Evolutionary conservation across 2,329 filamentous ascomycete species (phyloP), one percentile per base, ranked within the genome.

Genomic region (Clonostachys chloroleuca): DNA sequence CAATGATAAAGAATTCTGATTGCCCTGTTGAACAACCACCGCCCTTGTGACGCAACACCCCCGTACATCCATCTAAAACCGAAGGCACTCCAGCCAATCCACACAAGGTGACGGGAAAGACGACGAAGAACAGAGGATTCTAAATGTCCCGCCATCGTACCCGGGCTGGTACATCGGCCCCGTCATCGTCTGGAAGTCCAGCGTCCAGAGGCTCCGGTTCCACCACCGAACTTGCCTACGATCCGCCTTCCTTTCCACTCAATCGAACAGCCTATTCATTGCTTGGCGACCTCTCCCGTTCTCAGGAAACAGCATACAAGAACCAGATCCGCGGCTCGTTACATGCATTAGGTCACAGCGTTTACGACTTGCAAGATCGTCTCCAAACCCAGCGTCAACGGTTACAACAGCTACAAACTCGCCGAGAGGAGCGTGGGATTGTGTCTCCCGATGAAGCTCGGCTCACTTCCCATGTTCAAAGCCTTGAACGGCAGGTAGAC

Each of bases 311-410:
- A 16, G 61, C 63, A 12, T 79, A 78, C 58, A 65, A 73, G 20
- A 56, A 63, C 8, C 74, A 80, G 36, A 64, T 81, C 33, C 66
- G 66, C 44, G 63, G 71, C 20, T 70, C 75, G 6, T 52, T 70
- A 35, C 60, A 65, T 7, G 56, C 74, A 9, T 65, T 81, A 14
- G 68, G 69, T 30, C 63, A 64, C 39, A 68, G 61, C 48, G 70
- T 80, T 12, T 67, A 69, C 43, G 69, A 70, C 53, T 63, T 80
- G 53, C 77, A 81, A 53, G 78, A 80, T 46, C 61, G 63, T 6
- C 53, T 73, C 3, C 60, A 60, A 33, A 58, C 62, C n/a, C 64
- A 70, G 50, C 63, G 59, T 9, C 56, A 61, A 4, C 54, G 60
- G 9, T 61, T 74, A 6, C 58, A 59, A 10, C 51, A 53, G 9